Evolutionary conservation across 108 stramenopile genomes (phyloP), one percentile per base, ranked within the genome.

Genomic region (Cyclotella kingstonii): DNA sequence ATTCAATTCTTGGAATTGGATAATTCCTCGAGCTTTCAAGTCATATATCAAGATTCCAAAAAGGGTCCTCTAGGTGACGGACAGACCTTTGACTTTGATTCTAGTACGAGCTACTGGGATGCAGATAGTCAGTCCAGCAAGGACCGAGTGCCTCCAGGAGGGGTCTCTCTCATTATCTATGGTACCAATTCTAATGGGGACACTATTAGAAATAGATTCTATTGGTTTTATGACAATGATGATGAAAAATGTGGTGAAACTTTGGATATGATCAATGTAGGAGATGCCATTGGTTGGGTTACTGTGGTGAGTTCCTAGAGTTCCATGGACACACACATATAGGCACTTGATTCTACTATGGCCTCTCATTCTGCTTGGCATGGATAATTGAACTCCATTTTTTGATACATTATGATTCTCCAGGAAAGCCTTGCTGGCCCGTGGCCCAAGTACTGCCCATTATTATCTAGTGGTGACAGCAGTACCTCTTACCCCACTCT

Each of bases 241-340:
- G 40, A 52, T 48, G 54, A 42, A 26, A 57, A 47, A 11, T 25
- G 36, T 23, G 63, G 53, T 1, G 54, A 33, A 46, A 26, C 31
- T 2, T 41, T 42, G 55, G 27, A 46, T 1, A 26, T 57, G 23
- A 44, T 74, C n/a, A 28, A 54, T 53, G 51, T 42, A 2, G 73
- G 58, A 0, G 59, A 74, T 54, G 42, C 39, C 27, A 66, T 74
- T 48, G 73, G 73, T 35, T 74, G 73, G 73, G 73, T 74, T 9
- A 60, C 45, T 5, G 43, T 74, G 30, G 73, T 74, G 53, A 74
- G 73, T 73, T 36, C 9, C 23, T 1, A 0, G 45, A 19, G 30
- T 12, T 36, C n/a, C 8, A 41, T 23, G 22, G 10, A 15, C 3
- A 2, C 30, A 31, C 19, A 7, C n/a, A n/a, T 53, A 3, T 26